Evolutionary conservation across 2,329 filamentous ascomycete species (phyloP), one percentile per base, ranked within the genome.

Genomic region (Aspergillus terreus): DNA sequence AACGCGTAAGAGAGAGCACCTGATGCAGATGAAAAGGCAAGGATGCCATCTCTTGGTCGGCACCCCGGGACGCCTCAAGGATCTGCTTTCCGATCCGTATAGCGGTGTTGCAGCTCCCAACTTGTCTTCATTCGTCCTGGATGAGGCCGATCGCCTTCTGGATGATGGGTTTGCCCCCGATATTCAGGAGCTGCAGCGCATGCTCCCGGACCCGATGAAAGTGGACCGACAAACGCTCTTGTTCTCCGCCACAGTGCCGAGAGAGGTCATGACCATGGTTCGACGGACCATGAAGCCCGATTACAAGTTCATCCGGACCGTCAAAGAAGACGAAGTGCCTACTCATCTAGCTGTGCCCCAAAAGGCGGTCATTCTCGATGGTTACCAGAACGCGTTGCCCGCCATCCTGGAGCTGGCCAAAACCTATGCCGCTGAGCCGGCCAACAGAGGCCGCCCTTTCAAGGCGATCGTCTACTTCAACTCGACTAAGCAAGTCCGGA

Each of bases 381-480:
- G 85, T 30, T 86, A 89, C 66, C 85, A 90, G 63, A 95, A 96
- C 68, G 74, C 85, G 40, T 78, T 90, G 54, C 90, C 94, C 14
- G 74, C 86, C 2, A 69, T 97, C 17, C 78, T 94, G 49, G 92
- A 97, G 71, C 79, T 96, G 47, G 76, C 86, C 44, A 75, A 85
- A 49, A 79, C 81, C 33, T 84, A 87, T 60, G 60, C 76, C 27
- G 72, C 75, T 21, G 67, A 73, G 17, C 62, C 62, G 14, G 68
- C 72, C 47, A 68, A 54, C 50, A 72, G 60, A 60, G 69, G 56
- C 64, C 70, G 56, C 73, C 88, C 90, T 0, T 96, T 97, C 82
- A 99, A 99, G 79, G 90, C 90, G n/a, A 95, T 99, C 54, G 77
- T 96, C 40, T 99, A 96, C 75, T 87, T 92, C 69, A 88, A 88